Evolutionary conservation across 306 rosid species (phyloP).

Genomic region (Cucurbita maxima): DNA sequence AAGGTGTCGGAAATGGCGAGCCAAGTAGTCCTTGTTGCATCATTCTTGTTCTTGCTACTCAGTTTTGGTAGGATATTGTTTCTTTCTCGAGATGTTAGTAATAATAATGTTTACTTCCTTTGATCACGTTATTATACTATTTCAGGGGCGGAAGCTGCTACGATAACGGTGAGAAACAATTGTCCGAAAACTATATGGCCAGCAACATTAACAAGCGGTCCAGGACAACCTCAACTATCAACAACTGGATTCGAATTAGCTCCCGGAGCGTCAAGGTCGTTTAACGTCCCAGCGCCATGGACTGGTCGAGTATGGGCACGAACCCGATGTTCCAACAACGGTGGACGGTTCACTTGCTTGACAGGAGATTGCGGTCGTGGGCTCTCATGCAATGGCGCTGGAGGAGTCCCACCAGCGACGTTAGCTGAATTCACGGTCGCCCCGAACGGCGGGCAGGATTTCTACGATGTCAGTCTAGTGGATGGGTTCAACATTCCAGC

Average conservation of each 20-base stretch:
- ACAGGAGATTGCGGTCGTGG: neutral
- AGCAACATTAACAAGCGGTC: conserved; percentile 2
- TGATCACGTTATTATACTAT: neutral
- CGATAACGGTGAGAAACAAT: neutral
- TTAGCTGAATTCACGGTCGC: neutral
- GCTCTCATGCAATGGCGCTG: neutral
- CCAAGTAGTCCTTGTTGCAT: neutral
- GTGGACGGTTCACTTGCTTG: neutral
- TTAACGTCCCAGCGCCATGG: neutral
- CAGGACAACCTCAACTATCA: conserved; percentile 1
- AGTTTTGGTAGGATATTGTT: neutral
- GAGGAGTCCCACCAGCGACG: neutral
- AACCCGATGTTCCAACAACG: neutral
- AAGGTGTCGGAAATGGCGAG: neutral
- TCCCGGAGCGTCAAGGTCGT: neutral
- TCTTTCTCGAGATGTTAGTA: too few species aligned
- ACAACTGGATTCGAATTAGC: conserved; percentile 8
- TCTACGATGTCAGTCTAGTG: neutral
- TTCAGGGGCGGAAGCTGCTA: neutral
- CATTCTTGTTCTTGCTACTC: neutral
- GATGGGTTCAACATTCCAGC: neutral
- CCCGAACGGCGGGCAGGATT: neutral
- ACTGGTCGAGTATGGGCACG: conserved; percentile 2
- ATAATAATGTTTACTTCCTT: neutral
- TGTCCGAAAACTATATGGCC: neutral